Evolutionary conservation across 495 filamentous ascomycete genomes (phyloP), one percentile per base, ranked within the genome.

Genomic region (Staphylotrichum longicolle): DNA sequence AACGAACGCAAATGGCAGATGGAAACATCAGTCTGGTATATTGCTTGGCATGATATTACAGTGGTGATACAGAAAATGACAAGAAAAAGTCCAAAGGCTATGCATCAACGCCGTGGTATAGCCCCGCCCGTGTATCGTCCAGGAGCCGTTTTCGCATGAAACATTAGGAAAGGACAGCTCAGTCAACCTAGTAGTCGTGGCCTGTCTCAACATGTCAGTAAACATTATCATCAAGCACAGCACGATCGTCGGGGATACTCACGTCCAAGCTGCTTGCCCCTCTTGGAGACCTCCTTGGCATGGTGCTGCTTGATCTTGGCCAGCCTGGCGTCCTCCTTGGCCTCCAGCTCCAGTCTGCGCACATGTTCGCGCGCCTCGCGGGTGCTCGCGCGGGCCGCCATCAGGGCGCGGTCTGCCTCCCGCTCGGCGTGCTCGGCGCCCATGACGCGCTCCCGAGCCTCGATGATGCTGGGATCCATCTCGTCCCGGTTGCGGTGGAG

Each of bases 291-390:
- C 60, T 78, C 76, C 58, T 76, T 82, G 0, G 85, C 86, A 64
- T 88, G 81, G 60, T 80, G 77, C 67, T 86, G 82, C 80, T 89
- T 89, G 49, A 88, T 84, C 76, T 82, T 86, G 27, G 86, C 86
- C 14, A 66, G 57, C 14, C 77, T 68, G 46, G 78, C 76, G 77
- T 88, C 84, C 69, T 88, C 84, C 56, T 78, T 75, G 0, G 85
- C 86, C 73, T 88, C 86, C 40, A 76, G 72, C 73, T 88, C 86
- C 7, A 89, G 72, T 20, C 72, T 71, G 75, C 80, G 83, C 7
- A 88, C 84, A 60, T 88, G 82, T 37, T 85, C 85, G 57, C 79
- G 75, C 1, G 86, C 86, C 54, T 86, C 80, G 48, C 80, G 79
- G 12, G 88, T 85, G 5, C 83, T 81, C 48, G 74, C 69, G 51